phyloP scores from a whole-genome alignment of 163 green algal genomes.

The Trebouxiophyceae sp. region DNA sequence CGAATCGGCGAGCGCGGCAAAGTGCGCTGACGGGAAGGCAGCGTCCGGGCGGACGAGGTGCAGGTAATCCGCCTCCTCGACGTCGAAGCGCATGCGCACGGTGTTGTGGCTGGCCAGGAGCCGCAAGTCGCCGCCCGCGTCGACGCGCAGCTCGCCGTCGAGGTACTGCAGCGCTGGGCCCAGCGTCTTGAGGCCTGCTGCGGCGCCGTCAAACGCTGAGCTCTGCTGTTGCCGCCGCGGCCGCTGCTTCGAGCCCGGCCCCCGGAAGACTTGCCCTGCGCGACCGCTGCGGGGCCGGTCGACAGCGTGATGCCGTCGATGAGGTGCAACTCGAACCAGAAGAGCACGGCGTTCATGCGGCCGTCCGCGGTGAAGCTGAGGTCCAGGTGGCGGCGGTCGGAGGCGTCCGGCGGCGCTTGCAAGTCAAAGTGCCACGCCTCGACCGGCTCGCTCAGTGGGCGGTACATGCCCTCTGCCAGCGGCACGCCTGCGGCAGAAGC shows the following conservation, averaged over 20 bases:
- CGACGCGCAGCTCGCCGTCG: conserved; percentile 51
- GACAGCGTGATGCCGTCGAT: conserved; percentile 41
- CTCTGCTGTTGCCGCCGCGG: no score
- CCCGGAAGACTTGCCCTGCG: not conserved
- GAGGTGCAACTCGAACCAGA: conserved; percentile 69
- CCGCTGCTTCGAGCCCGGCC: not conserved
- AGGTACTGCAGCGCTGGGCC: conserved; percentile 70
- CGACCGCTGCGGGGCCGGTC: conserved; percentile 20
- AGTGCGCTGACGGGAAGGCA: conserved; percentile 59
- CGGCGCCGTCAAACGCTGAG: no score
- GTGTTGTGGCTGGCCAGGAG: conserved; percentile 77
- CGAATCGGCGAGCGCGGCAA: conserved; percentile 39
- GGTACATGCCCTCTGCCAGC: conserved; percentile 28
- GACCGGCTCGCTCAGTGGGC: conserved; percentile 37
- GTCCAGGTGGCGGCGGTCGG: conserved; percentile 47
- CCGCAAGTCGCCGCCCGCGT: conserved; percentile 33
- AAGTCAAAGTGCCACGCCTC: conserved; percentile 73
- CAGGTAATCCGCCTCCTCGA: conserved; percentile 59
- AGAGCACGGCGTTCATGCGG: conserved; percentile 59
- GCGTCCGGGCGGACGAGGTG: conserved; percentile 50
- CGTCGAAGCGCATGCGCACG: conserved; percentile 57
- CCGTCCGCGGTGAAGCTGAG: conserved; percentile 41
- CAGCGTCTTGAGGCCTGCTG: conserved; percentile 33
- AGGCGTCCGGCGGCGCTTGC: conserved; percentile 35
- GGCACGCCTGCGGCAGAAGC: conserved; percentile 31